phyloP scores from a whole-genome alignment of 768 basidiomycete genomes.

The Boletus pseudopeckii region DNA sequence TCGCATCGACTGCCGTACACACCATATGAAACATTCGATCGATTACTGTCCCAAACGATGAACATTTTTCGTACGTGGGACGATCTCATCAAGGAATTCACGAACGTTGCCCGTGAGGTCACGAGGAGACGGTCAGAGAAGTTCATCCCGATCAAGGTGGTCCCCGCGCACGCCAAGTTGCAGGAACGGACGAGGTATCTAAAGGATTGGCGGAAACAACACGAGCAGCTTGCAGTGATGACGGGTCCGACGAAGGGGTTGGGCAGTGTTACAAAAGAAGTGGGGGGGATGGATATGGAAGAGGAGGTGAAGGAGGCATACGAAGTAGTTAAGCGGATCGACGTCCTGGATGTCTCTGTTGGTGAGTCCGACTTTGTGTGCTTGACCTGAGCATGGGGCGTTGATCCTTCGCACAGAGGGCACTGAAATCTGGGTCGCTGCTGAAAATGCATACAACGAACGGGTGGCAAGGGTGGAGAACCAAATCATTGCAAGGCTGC shows the following conservation, averaged over 20 bases:
- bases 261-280: constrained; percentile 66
- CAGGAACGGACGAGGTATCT: constrained; percentile 86
- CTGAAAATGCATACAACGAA: constrained; percentile 97
- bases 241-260: constrained; percentile 91
- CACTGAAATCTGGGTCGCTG: constrained; percentile 95
- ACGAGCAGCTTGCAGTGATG: constrained; percentile 97
- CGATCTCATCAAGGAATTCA: constrained; percentile 87
- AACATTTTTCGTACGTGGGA: constrained; percentile 87
- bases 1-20: constrained; percentile 91
- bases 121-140: constrained; percentile 85
- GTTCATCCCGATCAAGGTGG: constrained; percentile 96
- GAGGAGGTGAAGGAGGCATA: constrained; percentile 96
- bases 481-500: constrained; percentile 91
- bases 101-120: constrained; percentile 88
- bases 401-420: constrained; percentile 59
- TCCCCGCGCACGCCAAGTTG: constrained; percentile 84
- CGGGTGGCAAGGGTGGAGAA: constrained; percentile 97
- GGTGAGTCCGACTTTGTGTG: constrained; percentile 47
- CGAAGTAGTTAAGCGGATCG: constrained; percentile 95
- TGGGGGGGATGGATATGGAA: constrained; percentile 95
- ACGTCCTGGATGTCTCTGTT: constrained; percentile 90
- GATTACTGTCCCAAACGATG: constrained; percentile 69
- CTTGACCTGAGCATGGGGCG: not conserved
- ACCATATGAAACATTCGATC: constrained; percentile 92
- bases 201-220: constrained; percentile 92